Percentiles rank a stretch among this genome's conserved stretches.
Evolutionary conservation across 805 yeast genomes (phyloP).

Genomic region (Saccharomycopsis lassenensis): DNA sequence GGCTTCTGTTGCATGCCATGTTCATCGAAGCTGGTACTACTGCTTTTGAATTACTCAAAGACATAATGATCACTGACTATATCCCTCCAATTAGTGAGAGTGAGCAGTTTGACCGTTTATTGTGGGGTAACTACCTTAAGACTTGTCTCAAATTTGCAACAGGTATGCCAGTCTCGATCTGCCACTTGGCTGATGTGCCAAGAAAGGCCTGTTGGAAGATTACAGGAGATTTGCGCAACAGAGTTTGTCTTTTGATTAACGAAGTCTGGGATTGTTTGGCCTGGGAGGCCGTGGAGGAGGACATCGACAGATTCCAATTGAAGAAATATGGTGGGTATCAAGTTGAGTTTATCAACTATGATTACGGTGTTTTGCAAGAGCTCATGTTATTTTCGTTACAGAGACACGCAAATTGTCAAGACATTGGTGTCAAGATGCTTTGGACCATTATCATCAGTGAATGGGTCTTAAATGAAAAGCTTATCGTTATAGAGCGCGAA

Average conservation of each 20-base stretch:
- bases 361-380: slow-evolving; percentile 51
- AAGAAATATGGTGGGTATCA: slow-evolving; percentile 62
- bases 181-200: slow-evolving; percentile 62
- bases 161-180: slow-evolving; percentile 57
- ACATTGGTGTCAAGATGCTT: slow-evolving; percentile 51
- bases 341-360: slow-evolving; percentile 46
- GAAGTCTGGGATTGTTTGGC: slow-evolving; percentile 71
- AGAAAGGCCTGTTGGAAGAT: slow-evolving; percentile 57
- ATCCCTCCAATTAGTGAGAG: slow-evolving; percentile 42
- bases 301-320: slow-evolving; percentile 46
- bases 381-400: slow-evolving; percentile 61
- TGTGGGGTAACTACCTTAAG: slow-evolving; percentile 62
- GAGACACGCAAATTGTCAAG: slow-evolving; percentile 47
- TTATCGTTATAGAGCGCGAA: slow-evolving; percentile 52
- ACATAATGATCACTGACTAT: slow-evolving; percentile 36
- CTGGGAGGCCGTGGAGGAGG: slow-evolving; percentile 46
- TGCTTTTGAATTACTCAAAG: slow-evolving; percentile 41
- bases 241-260: slow-evolving; percentile 43
- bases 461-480: slow-evolving; percentile 43
- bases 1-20: slow-evolving; percentile 60
- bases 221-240: slow-evolving; percentile 50
- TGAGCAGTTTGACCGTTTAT: slow-evolving; percentile 42
- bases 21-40: slow-evolving; percentile 45
- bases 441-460: slow-evolving; percentile 69
- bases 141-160: slow-evolving; percentile 48